phyloP scores from a whole-genome alignment of 2,329 filamentous ascomycete species.

The Orbilia oligospora region DNA sequence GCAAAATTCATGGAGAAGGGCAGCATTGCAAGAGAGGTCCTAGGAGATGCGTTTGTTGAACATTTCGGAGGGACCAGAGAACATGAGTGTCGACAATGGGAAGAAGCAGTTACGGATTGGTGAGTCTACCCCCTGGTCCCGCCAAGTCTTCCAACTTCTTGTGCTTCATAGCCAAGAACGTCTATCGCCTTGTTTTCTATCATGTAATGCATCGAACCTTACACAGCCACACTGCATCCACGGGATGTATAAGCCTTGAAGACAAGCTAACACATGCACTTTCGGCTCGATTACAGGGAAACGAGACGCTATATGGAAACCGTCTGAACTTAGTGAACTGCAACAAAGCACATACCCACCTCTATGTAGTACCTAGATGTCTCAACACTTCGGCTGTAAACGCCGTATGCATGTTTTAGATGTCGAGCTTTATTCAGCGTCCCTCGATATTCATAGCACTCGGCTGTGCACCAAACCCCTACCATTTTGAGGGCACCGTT shows the following conservation, averaged over 20 bases:
- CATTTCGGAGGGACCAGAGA: slow-evolving; percentile 93
- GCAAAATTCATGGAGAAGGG: slow-evolving; percentile 80
- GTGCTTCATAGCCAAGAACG: slow-evolving; percentile 59
- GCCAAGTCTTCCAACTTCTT: slow-evolving; percentile 1
- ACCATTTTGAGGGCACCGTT: not conserved
- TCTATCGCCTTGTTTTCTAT: slow-evolving; percentile 57
- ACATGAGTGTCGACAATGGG: slow-evolving; percentile 91
- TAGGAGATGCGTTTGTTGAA: slow-evolving; percentile 95
- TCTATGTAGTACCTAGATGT: slow-evolving; percentile 6
- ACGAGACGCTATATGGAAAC: slow-evolving; percentile 83
- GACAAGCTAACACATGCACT: slow-evolving; percentile 6
- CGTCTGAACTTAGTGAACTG: slow-evolving; percentile 68
- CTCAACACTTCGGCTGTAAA: slow-evolving; percentile 27
- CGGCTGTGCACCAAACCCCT: slow-evolving; percentile 18
- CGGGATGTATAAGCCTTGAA: slow-evolving; percentile 1
- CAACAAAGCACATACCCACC: not conserved
- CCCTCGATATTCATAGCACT: slow-evolving; percentile 27
- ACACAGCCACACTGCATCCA: slow-evolving; percentile 20
- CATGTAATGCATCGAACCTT: not conserved
- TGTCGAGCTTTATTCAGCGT: slow-evolving; percentile 7
- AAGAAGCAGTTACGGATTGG: slow-evolving; percentile 98
- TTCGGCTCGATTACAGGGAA: slow-evolving; percentile 72
- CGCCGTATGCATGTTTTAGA: slow-evolving; percentile 31
- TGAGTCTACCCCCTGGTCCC: slow-evolving; percentile 69
- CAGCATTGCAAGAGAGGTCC: slow-evolving; percentile 91